phyloP scores from a whole-genome alignment of 2,329 filamentous ascomycete species.

The Exophiala lecanii-corni region DNA sequence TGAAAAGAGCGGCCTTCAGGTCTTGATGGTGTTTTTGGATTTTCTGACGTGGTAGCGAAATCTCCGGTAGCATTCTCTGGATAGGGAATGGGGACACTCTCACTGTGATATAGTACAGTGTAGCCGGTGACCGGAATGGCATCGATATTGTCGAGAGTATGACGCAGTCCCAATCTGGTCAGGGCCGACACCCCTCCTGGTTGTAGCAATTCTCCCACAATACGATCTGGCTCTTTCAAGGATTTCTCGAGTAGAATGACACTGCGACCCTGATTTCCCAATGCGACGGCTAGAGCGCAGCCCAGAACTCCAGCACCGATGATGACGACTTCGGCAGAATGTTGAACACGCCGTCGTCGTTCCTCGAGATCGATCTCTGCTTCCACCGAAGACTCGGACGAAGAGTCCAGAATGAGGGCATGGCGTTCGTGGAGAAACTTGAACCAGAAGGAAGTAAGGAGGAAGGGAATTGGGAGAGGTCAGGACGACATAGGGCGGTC shows the following conservation, averaged over 20 bases:
- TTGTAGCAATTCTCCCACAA: slow-evolving; percentile 92
- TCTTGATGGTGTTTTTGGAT: slow-evolving; percentile 36
- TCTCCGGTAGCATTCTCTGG: slow-evolving; percentile 50
- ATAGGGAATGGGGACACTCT: slow-evolving; percentile 72
- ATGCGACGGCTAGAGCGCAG: slow-evolving; percentile 75
- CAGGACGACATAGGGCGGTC: slow-evolving; percentile 7
- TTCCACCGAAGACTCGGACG: slow-evolving; percentile 26
- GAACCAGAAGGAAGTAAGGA: neutral
- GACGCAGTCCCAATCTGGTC: slow-evolving; percentile 69
- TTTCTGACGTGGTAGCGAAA: slow-evolving; percentile 16
- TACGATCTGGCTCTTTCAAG: slow-evolving; percentile 88
- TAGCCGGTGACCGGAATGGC: slow-evolving; percentile 79
- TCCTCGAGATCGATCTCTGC: slow-evolving; percentile 29
- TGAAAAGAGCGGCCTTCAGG: slow-evolving; percentile 81
- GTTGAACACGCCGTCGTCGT: slow-evolving; percentile 49
- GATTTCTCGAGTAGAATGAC: slow-evolving; percentile 85
- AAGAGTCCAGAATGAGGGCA: slow-evolving; percentile 28
- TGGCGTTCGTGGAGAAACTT: slow-evolving; percentile 6
- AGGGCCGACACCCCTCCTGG: slow-evolving; percentile 83
- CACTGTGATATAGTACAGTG: slow-evolving; percentile 75
- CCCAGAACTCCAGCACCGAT: slow-evolving; percentile 89
- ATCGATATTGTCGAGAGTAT: slow-evolving; percentile 86
- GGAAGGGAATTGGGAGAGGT: neutral
- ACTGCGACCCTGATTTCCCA: slow-evolving; percentile 84
- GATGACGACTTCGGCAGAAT: slow-evolving; percentile 76